Evolutionary conservation across 306 rosid species (phyloP), one percentile per base, ranked within the genome.

Genomic region (Pyrus betulifolia): DNA sequence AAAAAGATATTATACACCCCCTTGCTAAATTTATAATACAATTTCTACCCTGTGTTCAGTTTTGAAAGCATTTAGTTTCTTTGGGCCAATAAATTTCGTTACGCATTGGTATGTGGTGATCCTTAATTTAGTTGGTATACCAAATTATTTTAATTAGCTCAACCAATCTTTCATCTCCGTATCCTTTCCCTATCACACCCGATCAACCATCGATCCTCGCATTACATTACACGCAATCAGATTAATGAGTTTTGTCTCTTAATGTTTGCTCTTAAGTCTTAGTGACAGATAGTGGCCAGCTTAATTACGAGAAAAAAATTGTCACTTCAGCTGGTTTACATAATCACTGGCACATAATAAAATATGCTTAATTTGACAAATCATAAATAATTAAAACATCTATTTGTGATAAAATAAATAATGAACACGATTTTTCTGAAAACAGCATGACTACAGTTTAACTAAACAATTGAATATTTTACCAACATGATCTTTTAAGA

Each of bases 121-220:
- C 25, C 22, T 3, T 25, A 25, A 35, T 23, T 59, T 59, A 73
- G 68, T 59, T 40, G 76, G 67, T 73, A 25, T 25, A 59, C 76
- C 76, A 17, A 73, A 59, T 58, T 71, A 55, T 40, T 81, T 61
- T 57, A 25, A 25, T 25, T 25, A n/a, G 62, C 62, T 70, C 79
- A 82, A 84, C 86, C 76, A 66, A 77, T 51, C 60, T 72, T 45
- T 76, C 62, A 44, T 46, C 72, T 13, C 8, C 71, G 23, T 33
- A 54, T 69, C 57, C 23, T 67, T 67, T 74, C 67, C 8, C 84
- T 23, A 27, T 75, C 31, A 25, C 46, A 9, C 25, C 67, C 40
- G 14, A 46, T 28, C 51, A 44, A 14, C 42, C 58, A 63, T 77
- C 46, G 4, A 62, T 28, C 51, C 67, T 78, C 72, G 61, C 77